These are phyloP conservation scores for Lactarius psammicola DNA, from an alignment of 768 basidiomycete species.

Conservation along the genomic window DNA sequence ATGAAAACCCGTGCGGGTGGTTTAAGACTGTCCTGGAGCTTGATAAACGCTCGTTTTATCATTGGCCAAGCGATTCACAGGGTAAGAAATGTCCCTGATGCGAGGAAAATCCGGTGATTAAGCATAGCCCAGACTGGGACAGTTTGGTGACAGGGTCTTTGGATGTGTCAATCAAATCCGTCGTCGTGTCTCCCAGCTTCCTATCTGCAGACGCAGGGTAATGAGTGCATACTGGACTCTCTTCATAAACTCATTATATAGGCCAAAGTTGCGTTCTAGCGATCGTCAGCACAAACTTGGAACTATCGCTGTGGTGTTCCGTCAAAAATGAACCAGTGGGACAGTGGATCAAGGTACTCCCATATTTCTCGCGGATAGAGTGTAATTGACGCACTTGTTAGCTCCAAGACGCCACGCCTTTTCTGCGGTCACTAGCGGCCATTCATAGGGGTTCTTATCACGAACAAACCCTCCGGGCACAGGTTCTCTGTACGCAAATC, in stretches of 20 bases:
- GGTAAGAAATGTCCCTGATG: conserved; percentile 34
- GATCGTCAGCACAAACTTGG: conserved; percentile 71
- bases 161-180: conserved; percentile 57
- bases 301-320: conserved; percentile 66
- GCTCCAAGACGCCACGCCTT: conserved; percentile 56
- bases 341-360: conserved; percentile 62
- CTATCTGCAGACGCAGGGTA: conserved; percentile 61
- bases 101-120: conserved; percentile 30
- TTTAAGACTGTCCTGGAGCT: conserved; percentile 71
- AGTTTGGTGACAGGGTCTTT: conserved; percentile 68
- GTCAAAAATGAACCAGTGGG: conserved; percentile 67
- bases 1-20: conserved; percentile 53
- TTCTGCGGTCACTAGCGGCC: conserved; percentile 41
- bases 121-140: conserved; percentile 55
- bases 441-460: conserved; percentile 29
- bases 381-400: conserved; percentile 32
- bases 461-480: conserved; percentile 47
- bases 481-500: conserved; percentile 51
- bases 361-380: neutral
- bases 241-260: conserved; percentile 8
- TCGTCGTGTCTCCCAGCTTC: conserved; percentile 67
- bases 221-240: conserved; percentile 22
- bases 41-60: conserved; percentile 41
- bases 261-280: conserved; percentile 61
- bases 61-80: conserved; percentile 45